A percentile compares a stretch with the other conserved stretches of the same genome.
Evolutionary conservation across 2,329 filamentous ascomycete genomes (phyloP).

Genomic region (Botrytis pseudocinerea): DNA sequence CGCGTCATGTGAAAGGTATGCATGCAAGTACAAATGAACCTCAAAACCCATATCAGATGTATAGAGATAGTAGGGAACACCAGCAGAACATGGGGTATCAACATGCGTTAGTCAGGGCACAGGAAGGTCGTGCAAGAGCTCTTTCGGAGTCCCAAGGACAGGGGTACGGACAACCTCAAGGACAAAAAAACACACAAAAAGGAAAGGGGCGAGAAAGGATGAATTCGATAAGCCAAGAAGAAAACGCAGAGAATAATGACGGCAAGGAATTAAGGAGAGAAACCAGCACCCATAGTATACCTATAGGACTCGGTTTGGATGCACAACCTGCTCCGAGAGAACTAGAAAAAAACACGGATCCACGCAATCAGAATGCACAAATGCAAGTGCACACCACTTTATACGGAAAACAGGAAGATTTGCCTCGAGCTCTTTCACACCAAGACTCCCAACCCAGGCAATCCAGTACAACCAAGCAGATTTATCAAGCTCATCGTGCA

Average conservation of each 20-base stretch:
- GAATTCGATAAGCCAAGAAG: background rate
- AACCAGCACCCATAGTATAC: background rate
- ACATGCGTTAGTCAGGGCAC: background rate
- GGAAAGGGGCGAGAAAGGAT: background rate
- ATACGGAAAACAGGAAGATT: background rate
- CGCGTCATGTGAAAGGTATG: background rate
- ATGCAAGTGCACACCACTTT: background rate
- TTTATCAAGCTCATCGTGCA: background rate
- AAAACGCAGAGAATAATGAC: background rate
- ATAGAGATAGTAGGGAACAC: background rate
- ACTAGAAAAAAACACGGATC: background rate
- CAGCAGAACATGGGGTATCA: conserved; percentile 11
- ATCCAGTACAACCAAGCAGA: background rate
- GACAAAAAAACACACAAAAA: background rate
- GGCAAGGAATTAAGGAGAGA: background rate
- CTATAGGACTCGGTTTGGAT: background rate
- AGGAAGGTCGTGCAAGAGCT: background rate
- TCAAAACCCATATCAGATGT: conserved; percentile 7
- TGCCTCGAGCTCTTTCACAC: too few relatives aligned
- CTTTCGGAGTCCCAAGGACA: background rate
- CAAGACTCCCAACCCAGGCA: background rate
- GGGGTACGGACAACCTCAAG: background rate
- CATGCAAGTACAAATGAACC: background rate
- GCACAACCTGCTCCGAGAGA: background rate
- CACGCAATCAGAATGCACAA: background rate